Conservation (phyloP, 148 eudicot genomes). For the Chenopodium berlandieri region DNA sequence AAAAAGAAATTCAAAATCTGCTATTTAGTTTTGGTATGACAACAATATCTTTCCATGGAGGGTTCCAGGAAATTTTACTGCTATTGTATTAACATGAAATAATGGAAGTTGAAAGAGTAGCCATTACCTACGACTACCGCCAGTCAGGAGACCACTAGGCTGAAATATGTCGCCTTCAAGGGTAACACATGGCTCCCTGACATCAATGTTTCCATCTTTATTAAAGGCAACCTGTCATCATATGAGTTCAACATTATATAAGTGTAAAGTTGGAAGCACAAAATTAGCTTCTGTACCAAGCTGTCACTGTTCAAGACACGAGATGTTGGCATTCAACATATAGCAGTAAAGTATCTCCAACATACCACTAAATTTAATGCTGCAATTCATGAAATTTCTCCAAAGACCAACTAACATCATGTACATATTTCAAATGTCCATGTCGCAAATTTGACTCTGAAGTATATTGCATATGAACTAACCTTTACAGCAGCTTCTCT, state of each 20-base stretch:
- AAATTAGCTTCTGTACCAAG: background rate
- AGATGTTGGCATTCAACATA: background rate
- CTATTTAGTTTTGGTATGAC: background rate
- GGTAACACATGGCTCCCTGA: constrained; percentile 76
- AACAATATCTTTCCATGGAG: background rate
- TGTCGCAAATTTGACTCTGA: background rate
- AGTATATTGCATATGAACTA: constrained; percentile 17
- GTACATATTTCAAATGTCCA: background rate
- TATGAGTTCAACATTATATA: background rate
- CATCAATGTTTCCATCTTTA: constrained; percentile 45
- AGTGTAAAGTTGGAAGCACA: background rate
- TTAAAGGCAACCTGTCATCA: constrained; percentile 72
- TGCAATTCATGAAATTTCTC: background rate
- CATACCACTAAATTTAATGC: background rate
- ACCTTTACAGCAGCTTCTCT: constrained; percentile 88
- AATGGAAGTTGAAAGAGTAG: constrained; percentile 5
- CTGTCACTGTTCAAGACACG: background rate
- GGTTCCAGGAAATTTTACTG: background rate
- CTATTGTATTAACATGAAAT: background rate
- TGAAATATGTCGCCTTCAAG: constrained; percentile 94
- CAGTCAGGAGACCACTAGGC: constrained; percentile 98
- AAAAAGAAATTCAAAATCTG: constrained; percentile 19
- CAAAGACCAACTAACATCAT: background rate
- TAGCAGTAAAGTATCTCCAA: background rate
- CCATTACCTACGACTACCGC: constrained; percentile 94